Base-by-base conservation (phyloP, 805 yeast genomes). In the Myxozyma udenii region DNA sequence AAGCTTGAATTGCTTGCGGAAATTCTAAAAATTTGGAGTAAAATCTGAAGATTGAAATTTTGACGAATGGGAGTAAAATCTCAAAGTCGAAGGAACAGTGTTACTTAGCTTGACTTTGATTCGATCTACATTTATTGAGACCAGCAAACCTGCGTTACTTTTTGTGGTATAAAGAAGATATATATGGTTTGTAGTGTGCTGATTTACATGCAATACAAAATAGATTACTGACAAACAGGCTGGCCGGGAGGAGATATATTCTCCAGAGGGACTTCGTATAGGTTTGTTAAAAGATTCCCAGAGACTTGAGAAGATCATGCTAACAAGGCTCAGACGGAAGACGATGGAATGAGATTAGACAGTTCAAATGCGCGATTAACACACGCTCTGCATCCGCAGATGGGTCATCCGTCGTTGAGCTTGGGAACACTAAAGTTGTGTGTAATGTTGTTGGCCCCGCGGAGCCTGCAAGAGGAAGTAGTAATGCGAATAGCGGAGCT, bases 241-340 rank as follows among this genome's bases (percentile, higher is more conserved):
- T 9, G 33, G 33, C 9, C 37, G 58, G 19, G 28, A 81, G 61
- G 98, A 93, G 73, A 69, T 93, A 41, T 91, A 87, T 66, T 90
- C 97, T 0, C 96, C 96, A 4, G 98, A 93, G 69, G 98, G 98
- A 3, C 76, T 93, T 42, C 76, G 98, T 58, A 73, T 84, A 25
- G 65, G 66, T 63, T 50, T 11, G 61, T 21, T 28, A 43, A 32
- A 7, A 42, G 14, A 24, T 19, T 38, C 21, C 3, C 7, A 19
- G 3, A 19, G 12, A 18, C 21, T 16, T 18, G 14, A 2, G 23
- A 22, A 19, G 11, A n/a, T 21, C 12, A 18, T 28, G 18, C 39
- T 40, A 26, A 38, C 7, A n/a, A 4, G n/a, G 14, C 37, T 11
- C 51, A 12, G 98, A 93, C 67, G 98, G 98, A 1, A 80, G 98